Conservation (phyloP, 306 rosid species). For the Citrullus colocynthis region DNA sequence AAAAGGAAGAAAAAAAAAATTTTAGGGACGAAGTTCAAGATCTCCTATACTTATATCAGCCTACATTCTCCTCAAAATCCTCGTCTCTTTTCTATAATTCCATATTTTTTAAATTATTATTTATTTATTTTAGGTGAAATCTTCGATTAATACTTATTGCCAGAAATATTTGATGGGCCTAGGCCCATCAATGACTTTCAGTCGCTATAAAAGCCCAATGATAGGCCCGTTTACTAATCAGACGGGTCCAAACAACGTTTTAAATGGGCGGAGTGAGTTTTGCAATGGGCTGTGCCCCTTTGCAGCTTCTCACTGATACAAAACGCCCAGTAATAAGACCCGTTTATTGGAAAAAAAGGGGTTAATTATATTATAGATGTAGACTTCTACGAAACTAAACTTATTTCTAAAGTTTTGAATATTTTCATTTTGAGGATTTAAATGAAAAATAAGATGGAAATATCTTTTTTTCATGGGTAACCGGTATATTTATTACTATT, state of each 20-base stretch:
- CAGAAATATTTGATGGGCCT: not conserved
- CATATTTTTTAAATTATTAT: not conserved
- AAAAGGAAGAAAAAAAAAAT: too few species aligned
- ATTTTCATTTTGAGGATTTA: too few species aligned
- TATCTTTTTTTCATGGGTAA: too few species aligned
- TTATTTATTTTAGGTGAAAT: not conserved
- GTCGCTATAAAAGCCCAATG: not conserved
- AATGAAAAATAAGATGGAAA: too few species aligned
- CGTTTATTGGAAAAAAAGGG: too few species aligned
- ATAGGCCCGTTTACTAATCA: not conserved
- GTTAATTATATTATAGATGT: too few species aligned
- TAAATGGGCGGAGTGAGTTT: not conserved
- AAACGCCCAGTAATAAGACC: not conserved
- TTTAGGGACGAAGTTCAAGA: not conserved
- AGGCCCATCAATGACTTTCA: not conserved
- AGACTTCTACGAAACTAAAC: too few species aligned
- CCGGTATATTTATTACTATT: too few species aligned
- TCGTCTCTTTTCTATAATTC: not conserved
- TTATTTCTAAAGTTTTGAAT: too few species aligned
- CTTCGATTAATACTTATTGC: not conserved
- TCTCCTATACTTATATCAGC: not conserved
- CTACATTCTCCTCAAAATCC: slow-evolving; percentile 21
- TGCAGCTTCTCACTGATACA: not conserved
- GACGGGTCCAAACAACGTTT: not conserved
- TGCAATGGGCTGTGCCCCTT: not conserved